phyloP scores from a whole-genome alignment of 257 asterid genomes.

The Mentha longifolia region DNA sequence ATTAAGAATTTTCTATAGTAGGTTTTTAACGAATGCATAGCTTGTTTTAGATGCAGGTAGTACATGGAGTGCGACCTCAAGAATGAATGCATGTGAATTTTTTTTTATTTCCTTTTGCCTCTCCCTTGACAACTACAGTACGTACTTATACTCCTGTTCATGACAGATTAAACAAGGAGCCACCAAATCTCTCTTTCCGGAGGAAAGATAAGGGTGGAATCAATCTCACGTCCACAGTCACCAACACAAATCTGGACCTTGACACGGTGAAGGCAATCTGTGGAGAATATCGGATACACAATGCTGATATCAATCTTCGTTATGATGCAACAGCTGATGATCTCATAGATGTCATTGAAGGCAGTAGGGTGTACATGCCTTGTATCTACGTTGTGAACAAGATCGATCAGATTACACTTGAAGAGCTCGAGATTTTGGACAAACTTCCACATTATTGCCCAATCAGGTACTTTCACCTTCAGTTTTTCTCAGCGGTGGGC shows the following conservation, averaged over 20 bases:
- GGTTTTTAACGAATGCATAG: not conserved
- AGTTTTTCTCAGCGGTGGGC: not conserved
- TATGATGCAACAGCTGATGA: conserved; percentile 99
- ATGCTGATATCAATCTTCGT: conserved; percentile 86
- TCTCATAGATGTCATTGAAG: conserved; percentile 96
- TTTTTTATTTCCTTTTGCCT: not conserved
- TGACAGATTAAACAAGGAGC: conserved; percentile 92
- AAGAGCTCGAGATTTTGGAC: conserved; percentile 95
- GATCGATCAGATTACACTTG: conserved; percentile 97
- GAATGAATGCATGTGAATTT: conserved; percentile 7
- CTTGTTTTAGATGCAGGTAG: conserved; percentile 15
- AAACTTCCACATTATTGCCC: conserved; percentile 99
- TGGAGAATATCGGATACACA: conserved; percentile 93
- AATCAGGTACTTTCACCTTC: conserved; percentile 60
- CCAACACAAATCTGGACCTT: conserved; percentile 84
- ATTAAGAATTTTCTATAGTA: not conserved
- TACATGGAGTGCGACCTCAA: conserved; percentile 14
- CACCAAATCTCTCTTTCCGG: conserved; percentile 89
- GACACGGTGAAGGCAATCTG: conserved; percentile 97
- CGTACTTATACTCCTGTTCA: conserved; percentile 10
- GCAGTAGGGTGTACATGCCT: conserved; percentile 92
- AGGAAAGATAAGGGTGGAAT: conserved; percentile 97
- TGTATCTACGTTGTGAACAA: conserved; percentile 95
- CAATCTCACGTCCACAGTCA: conserved; percentile 85
- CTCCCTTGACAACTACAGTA: conserved; percentile 3